phyloP scores from a whole-genome alignment of 768 basidiomycete species.

The Trametes cinnabarina region DNA sequence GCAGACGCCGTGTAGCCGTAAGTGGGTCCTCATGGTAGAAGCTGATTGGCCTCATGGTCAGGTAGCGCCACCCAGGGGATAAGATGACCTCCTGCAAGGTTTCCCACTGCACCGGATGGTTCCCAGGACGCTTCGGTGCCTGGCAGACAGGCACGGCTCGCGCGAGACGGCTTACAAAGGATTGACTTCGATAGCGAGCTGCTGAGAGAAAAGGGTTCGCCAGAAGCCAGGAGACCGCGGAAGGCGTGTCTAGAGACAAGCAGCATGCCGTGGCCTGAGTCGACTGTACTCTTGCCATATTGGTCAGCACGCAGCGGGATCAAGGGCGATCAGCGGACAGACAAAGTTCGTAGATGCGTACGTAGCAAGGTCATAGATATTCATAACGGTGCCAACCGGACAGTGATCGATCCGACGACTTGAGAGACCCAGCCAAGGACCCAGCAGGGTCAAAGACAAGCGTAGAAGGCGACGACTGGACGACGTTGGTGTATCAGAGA shows the following conservation, averaged over 20 bases:
- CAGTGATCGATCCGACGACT: background rate
- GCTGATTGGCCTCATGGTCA: slow-evolving; percentile 5
- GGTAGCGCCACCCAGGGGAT: slow-evolving; percentile 5
- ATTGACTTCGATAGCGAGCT: slow-evolving; percentile 7
- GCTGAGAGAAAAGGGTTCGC: background rate
- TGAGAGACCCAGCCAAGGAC: too few species aligned
- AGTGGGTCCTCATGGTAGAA: slow-evolving; percentile 1
- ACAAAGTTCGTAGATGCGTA: background rate
- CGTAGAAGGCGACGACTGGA: background rate
- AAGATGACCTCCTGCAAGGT: background rate
- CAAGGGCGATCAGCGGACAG: slow-evolving; percentile 13
- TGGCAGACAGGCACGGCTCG: slow-evolving; percentile 15
- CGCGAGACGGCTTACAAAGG: slow-evolving; percentile 8
- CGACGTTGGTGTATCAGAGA: background rate
- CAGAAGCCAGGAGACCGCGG: background rate
- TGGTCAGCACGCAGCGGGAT: background rate
- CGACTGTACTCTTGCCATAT: background rate
- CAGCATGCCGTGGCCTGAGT: background rate
- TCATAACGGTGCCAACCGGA: background rate
- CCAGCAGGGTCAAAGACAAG: too few species aligned
- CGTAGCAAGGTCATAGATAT: background rate
- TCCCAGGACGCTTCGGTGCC: slow-evolving; percentile 17
- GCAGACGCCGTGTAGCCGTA: background rate
- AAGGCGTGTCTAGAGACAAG: background rate
- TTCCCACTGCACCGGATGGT: background rate